Evolutionary conservation across 2,329 filamentous ascomycete genomes (phyloP), one percentile per base, ranked within the genome.

Genomic region (Elsinoe ampelina): DNA sequence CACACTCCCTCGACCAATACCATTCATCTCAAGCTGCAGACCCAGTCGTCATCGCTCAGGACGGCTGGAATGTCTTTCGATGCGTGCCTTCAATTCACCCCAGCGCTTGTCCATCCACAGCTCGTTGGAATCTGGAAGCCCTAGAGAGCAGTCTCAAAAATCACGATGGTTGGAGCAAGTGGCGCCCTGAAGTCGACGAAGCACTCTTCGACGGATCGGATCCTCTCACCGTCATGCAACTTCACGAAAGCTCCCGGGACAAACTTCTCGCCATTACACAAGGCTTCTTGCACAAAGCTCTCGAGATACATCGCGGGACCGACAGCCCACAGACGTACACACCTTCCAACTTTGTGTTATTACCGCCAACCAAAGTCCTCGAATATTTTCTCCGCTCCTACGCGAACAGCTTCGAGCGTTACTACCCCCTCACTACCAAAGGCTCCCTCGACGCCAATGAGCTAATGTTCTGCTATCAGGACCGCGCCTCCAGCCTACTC

Each of bases 191-290:
- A 11, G 76, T 75, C 70, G 71, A 78, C 47, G 76, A 79, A 32
- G 62, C 70, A 6, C 75, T 78, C 55, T 72, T 74, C 54, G 69
- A 73, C 17, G 71, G 70, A n/a, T 72, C 72, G 34, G 73, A 77
- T 30, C 70, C 73, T 41, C 66, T 79, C 41, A 69, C 69, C 3
- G 75, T 78, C 11, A 72, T 76, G 63, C 74, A 72, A 35, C 65
- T 79, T 50, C 75, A 77, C 45, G 77, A 78, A 57, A 71, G 77
- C 43, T 83, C 83, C 2, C 77, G 84, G 32, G 85, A 88, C 66
- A 83, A 82, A 66, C 79, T 87, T 63, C 76, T 86, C n/a, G 84
- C 83, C 50, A 86, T 87, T 60, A 86, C 83, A 0, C 84, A 87
- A 66, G 80, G 76, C 41, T 87, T 86, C 66, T 71, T 87, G 7